These are phyloP conservation scores for Pseudogymnoascus sp. DNA, from an alignment of 2,329 filamentous ascomycete species.

Conservation along the genomic window DNA sequence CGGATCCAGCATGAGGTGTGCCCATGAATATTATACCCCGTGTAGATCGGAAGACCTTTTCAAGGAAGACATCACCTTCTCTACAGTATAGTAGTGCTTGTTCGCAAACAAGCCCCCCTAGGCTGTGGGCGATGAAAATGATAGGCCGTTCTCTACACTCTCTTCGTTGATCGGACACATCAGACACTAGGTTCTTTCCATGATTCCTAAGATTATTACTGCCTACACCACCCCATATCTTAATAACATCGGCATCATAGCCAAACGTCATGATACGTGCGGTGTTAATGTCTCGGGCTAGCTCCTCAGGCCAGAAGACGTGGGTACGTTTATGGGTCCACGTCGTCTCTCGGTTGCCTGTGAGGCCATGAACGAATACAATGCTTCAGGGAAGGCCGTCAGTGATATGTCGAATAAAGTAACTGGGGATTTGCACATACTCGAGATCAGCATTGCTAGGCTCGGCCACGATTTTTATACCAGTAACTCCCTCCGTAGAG, in stretches of 20 bases:
- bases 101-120: conserved; percentile 17
- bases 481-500: conserved; percentile 11
- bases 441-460: conserved; percentile 10
- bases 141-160: conserved; percentile 14
- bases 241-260: conserved; percentile 10
- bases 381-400: conserved; percentile 18
- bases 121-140: conserved; percentile 17
- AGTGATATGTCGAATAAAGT: background rate
- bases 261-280: conserved; percentile 3
- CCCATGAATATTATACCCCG: conserved; percentile 17
- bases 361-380: conserved; percentile 36
- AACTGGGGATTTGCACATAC: conserved; percentile 1
- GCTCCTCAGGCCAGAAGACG: conserved; percentile 13
- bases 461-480: conserved; percentile 13
- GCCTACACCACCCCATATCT: conserved; percentile 11
- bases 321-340: conserved; percentile 27
- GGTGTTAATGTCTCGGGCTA: conserved; percentile 12
- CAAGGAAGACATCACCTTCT: conserved; percentile 5
- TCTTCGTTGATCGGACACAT: conserved; percentile 12
- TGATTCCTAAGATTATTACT: conserved; percentile 14
- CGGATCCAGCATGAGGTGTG: conserved; percentile 16
- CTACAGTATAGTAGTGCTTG: conserved; percentile 14
- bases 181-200: conserved; percentile 14
- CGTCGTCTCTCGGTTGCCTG: conserved; percentile 32
- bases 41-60: conserved; percentile 13